phyloP scores from a whole-genome alignment of 2,329 filamentous ascomycete genomes.

The Cordyceps javanica region DNA sequence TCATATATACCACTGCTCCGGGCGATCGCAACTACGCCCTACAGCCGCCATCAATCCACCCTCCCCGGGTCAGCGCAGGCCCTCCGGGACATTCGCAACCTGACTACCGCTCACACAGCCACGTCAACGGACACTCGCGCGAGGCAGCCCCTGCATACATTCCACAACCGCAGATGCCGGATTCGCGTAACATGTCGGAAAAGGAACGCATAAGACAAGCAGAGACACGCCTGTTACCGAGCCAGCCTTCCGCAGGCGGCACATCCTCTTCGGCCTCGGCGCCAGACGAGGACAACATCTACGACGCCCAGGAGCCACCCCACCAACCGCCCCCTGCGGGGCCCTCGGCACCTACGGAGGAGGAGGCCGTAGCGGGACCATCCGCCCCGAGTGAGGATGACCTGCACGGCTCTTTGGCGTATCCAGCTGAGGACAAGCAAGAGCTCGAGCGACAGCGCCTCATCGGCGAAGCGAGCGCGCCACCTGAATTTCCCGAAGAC shows the following conservation, averaged over 20 bases:
- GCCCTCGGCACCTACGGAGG: constrained; percentile 14
- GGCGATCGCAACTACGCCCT: constrained; percentile 27
- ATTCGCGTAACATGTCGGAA: constrained; percentile 63
- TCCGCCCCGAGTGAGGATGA: constrained; percentile 44
- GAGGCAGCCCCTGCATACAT: constrained; percentile 41
- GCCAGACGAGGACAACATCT: constrained; percentile 42
- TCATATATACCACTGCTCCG: constrained; percentile 24
- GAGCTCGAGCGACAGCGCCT: constrained; percentile 64
- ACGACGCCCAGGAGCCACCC: constrained; percentile 39
- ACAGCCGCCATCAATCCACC: constrained; percentile 9
- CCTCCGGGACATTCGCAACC: constrained; percentile 8
- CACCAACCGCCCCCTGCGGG: constrained; percentile 15
- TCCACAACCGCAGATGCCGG: constrained; percentile 52
- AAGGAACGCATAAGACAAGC: constrained; percentile 75
- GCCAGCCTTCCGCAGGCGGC: constrained; percentile 50
- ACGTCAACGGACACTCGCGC: constrained; percentile 16
- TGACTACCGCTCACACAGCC: constrained; percentile 9
- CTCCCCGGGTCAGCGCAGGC: constrained; percentile 15
- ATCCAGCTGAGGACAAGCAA: constrained; percentile 64
- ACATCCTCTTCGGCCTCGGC: constrained; percentile 29
- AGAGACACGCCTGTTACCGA: constrained; percentile 75
- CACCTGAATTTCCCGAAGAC: constrained; percentile 51
- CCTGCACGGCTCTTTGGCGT: constrained; percentile 22
- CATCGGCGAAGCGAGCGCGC: constrained; percentile 58
- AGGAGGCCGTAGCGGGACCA: constrained; percentile 26